phyloP scores from a whole-genome alignment of 768 basidiomycete genomes.

The Lyophyllum shimeji region DNA sequence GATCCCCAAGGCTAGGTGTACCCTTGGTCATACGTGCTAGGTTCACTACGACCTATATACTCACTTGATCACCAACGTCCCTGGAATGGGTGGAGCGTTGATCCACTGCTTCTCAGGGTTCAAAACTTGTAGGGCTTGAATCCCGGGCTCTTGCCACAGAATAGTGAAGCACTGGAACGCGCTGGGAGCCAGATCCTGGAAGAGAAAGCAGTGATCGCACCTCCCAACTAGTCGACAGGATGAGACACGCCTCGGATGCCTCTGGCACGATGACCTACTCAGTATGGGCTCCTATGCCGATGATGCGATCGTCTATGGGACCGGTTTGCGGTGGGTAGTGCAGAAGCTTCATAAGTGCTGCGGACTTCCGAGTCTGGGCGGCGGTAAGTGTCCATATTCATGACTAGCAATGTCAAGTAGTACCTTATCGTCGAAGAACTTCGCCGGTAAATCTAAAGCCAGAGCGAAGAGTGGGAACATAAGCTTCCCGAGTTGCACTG shows the following conservation, averaged over 20 bases:
- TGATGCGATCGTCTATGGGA: conserved; percentile 47
- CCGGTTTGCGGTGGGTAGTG: conserved; percentile 69
- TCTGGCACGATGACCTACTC: conserved; percentile 41
- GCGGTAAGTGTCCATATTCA: neutral
- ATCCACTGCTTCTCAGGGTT: conserved; percentile 82
- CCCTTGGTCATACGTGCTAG: neutral
- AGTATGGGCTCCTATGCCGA: conserved; percentile 78
- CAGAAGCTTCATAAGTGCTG: conserved; percentile 79
- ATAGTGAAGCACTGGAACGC: conserved; percentile 73
- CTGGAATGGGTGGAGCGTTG: conserved; percentile 72
- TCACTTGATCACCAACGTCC: conserved; percentile 88
- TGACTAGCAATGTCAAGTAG: neutral
- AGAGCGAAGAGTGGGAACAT: conserved; percentile 87
- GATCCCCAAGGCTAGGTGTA: conserved; percentile 68
- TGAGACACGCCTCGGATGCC: neutral
- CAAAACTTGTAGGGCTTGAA: conserved; percentile 79
- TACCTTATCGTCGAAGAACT: conserved; percentile 84
- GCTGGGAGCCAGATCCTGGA: neutral
- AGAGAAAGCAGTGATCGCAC: conserved; percentile 24
- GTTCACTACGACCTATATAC: conserved; percentile 14
- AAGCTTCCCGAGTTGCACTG: conserved; percentile 46
- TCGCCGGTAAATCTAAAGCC: conserved; percentile 69
- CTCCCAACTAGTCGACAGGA: conserved; percentile 42
- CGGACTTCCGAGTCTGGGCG: conserved; percentile 67
- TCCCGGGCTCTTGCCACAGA: conserved; percentile 74